Base-by-base conservation (phyloP, 2,329 filamentous ascomycete genomes). In the Orbilia ellipsospora region DNA sequence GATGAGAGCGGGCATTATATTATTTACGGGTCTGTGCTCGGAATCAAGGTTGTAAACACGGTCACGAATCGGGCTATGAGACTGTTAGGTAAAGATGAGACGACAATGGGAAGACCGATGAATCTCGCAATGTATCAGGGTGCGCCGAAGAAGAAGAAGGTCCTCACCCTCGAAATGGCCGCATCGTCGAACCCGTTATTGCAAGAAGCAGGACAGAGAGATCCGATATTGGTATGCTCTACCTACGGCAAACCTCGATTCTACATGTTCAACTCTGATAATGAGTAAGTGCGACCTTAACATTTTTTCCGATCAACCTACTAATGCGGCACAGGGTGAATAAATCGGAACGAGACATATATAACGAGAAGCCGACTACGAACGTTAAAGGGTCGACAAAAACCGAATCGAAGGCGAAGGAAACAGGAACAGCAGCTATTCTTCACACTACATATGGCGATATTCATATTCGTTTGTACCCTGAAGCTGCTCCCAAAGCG, bases 1-100 rank as follows among this genome's bases (percentile, higher is more conserved):
- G 95, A 99, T 81, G 95, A 99, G 83, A 97, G 94, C 0, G 92
- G 94, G 3, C 90, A 99, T 82, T 99, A 99, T 82, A 89, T 99
- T 77, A 85, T 97, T 42, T 99, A 97, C 80, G 95, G 95, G 40
- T 96, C 94, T 10, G 90, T 99, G 79, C 85, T 94, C 50, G 95
- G 96, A 20, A 88, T 94, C 80, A 99, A 99, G 83, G 94, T 98
- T 23, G 87, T 99, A 82, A 99, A 99, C 83, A 97, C 92, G 0
- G 90, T 94, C 80, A 97, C 95, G 15, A 98, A 99, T 83, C 89
- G 92, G 75, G 90, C 97, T 0, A 90, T 97, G 77, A 94, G 93
- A 81, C 88, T 95, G 0, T 98, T 94, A 82, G 95, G 92, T 52
- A 91, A 90, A 80, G 94, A 98, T 59, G 95, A 99, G 80, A 90